Evolutionary conservation across 1,139 yeast genomes (phyloP).

Genomic region (Arxiozyma slooffiae): DNA sequence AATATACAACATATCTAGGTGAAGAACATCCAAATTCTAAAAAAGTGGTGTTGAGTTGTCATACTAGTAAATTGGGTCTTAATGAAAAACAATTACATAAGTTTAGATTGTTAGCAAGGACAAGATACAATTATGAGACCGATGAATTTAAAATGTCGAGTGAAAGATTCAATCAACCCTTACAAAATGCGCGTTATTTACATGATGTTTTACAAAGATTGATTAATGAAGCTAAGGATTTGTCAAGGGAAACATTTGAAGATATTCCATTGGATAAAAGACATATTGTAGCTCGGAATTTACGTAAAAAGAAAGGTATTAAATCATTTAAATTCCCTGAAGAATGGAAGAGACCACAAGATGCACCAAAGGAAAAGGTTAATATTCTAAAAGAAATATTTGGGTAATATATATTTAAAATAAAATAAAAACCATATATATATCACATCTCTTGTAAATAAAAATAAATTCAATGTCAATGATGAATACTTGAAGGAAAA

Average conservation of each 20-base stretch:
- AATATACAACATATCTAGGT: slow-evolving; percentile 64
- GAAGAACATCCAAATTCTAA: slow-evolving; percentile 64
- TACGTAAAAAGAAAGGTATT: slow-evolving; percentile 35
- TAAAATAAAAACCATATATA: not conserved
- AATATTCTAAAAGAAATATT: slow-evolving; percentile 15
- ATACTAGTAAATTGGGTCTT: slow-evolving; percentile 47
- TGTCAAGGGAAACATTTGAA: slow-evolving; percentile 46
- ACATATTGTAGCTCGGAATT: slow-evolving; percentile 43
- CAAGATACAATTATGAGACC: slow-evolving; percentile 56
- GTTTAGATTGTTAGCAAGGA: slow-evolving; percentile 68
- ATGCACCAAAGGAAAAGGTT: slow-evolving; percentile 40
- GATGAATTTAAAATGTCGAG: slow-evolving; percentile 55
- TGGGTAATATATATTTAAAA: not conserved
- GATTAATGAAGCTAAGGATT: slow-evolving; percentile 55
- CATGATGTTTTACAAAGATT: slow-evolving; percentile 55
- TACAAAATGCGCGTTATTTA: slow-evolving; percentile 74
- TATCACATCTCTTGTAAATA: not conserved
- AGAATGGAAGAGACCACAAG: slow-evolving; percentile 74
- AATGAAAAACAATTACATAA: slow-evolving; percentile 52
- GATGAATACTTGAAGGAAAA: too few species aligned
- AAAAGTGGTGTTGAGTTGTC: slow-evolving; percentile 54
- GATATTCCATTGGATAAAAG: slow-evolving; percentile 80
- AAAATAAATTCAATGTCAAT: not conserved
- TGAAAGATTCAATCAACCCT: slow-evolving; percentile 59
- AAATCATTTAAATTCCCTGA: slow-evolving; percentile 51